These are phyloP conservation scores for Pisolithus albus DNA, from an alignment of 768 basidiomycete species.

Conservation along the genomic window DNA sequence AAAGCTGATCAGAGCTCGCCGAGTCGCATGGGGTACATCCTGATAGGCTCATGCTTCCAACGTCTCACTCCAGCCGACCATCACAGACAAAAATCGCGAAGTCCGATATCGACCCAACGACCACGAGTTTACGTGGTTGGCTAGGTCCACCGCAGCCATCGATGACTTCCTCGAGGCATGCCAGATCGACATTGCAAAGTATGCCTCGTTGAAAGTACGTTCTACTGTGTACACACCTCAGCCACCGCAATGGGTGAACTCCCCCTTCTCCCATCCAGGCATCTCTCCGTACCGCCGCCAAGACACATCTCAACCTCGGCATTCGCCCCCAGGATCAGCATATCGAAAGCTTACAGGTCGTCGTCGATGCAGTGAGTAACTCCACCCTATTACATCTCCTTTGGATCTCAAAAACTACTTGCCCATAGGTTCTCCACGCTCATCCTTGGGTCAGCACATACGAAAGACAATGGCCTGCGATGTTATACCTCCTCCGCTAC, in stretches of 20 bases:
- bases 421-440: not conserved
- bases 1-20: too few species aligned
- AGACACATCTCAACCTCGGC: too few species aligned
- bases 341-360: too few species aligned
- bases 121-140: not conserved
- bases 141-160: not conserved
- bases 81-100: not conserved
- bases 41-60: not conserved
- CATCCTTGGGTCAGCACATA: not conserved
- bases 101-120: not conserved
- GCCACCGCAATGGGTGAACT: too few species aligned
- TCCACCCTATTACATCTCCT: too few species aligned
- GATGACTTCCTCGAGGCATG: not conserved
- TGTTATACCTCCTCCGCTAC: slow-evolving; percentile 1
- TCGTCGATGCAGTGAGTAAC: too few species aligned
- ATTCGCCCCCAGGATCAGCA: too few species aligned
- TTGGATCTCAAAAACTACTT: too few species aligned
- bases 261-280: too few species aligned
- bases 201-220: too few species aligned
- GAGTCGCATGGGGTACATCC: not conserved
- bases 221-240: too few species aligned
- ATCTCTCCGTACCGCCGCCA: too few species aligned
- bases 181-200: not conserved
- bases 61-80: not conserved
- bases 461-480: not conserved